phyloP scores from a whole-genome alignment of 495 filamentous ascomycete genomes.

The Astrothelium subdiscretum region DNA sequence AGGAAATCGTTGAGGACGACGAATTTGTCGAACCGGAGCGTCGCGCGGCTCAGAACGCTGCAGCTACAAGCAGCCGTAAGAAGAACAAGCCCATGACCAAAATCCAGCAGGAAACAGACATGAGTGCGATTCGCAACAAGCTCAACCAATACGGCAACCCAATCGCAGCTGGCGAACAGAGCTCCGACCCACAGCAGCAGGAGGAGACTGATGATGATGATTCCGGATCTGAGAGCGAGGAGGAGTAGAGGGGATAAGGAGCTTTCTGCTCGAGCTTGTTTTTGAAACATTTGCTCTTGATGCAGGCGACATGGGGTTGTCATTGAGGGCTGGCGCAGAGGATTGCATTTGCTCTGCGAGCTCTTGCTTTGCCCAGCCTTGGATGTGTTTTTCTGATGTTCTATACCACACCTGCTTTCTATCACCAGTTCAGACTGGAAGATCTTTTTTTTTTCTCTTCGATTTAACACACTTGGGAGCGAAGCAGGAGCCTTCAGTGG shows the following conservation, averaged over 20 bases:
- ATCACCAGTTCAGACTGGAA: neutral
- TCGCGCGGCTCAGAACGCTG: constrained; percentile 33
- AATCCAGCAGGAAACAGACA: constrained; percentile 78
- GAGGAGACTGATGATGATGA: constrained; percentile 26
- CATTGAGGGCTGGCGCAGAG: too few species aligned
- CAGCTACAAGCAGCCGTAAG: constrained; percentile 53
- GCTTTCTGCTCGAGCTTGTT: too few species aligned
- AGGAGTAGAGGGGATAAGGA: constrained; percentile 14
- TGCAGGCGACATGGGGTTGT: too few species aligned
- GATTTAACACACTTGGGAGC: neutral
- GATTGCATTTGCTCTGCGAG: neutral
- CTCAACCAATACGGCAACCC: constrained; percentile 27
- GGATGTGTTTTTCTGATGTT: neutral
- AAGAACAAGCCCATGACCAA: constrained; percentile 99
- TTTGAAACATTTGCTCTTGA: too few species aligned
- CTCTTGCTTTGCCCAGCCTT: neutral
- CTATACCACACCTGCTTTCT: neutral
- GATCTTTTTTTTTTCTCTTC: neutral
- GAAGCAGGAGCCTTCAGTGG: neutral
- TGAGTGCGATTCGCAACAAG: constrained; percentile 58
- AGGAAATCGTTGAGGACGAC: constrained; percentile 18
- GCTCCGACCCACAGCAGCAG: constrained; percentile 20
- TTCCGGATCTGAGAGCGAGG: constrained; percentile 28
- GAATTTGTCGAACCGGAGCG: constrained; percentile 33
- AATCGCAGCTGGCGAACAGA: constrained; percentile 7